phyloP scores from a whole-genome alignment of 768 basidiomycete species.

The Strobilomyces echinocephalus region DNA sequence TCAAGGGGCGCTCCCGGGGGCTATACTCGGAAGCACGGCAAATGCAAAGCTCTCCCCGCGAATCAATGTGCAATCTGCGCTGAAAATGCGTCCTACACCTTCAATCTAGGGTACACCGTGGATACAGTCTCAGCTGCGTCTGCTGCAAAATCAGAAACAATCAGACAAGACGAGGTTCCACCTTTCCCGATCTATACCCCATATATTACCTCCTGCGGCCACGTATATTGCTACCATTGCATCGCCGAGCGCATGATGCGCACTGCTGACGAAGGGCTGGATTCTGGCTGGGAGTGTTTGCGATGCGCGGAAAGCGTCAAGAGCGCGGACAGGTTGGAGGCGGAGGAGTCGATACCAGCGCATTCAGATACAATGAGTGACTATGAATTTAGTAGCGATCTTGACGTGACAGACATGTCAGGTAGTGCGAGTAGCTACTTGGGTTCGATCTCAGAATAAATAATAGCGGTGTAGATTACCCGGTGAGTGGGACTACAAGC shows the following conservation, averaged over 20 bases:
- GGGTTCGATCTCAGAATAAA: conserved; percentile 32
- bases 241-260: conserved; percentile 78
- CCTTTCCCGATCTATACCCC: conserved; percentile 74
- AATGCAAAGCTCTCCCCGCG: conserved; percentile 61
- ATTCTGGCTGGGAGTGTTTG: conserved; percentile 74
- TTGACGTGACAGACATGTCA: conserved; percentile 47
- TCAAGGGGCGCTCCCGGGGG: conserved; percentile 10
- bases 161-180: conserved; percentile 34
- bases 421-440: conserved; percentile 41
- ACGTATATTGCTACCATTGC: conserved; percentile 93
- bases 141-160: conserved; percentile 15
- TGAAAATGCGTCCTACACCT: conserved; percentile 62
- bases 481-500: neutral
- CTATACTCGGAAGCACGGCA: conserved; percentile 40
- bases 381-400: conserved; percentile 54
- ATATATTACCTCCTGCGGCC: conserved; percentile 79
- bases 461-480: neutral
- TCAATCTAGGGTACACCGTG: conserved; percentile 50
- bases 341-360: conserved; percentile 21
- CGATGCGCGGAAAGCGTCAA: conserved; percentile 67
- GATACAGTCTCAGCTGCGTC: conserved; percentile 40
- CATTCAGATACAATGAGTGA: conserved; percentile 40
- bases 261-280: conserved; percentile 55
- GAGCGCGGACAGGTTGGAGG: conserved; percentile 54
- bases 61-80: conserved; percentile 90